Percentiles rank a stretch among this genome's conserved stretches.
These are phyloP conservation scores for Calonectria pteridis DNA, from an alignment of 2,329 filamentous ascomycete genomes.

Conservation along the genomic window DNA sequence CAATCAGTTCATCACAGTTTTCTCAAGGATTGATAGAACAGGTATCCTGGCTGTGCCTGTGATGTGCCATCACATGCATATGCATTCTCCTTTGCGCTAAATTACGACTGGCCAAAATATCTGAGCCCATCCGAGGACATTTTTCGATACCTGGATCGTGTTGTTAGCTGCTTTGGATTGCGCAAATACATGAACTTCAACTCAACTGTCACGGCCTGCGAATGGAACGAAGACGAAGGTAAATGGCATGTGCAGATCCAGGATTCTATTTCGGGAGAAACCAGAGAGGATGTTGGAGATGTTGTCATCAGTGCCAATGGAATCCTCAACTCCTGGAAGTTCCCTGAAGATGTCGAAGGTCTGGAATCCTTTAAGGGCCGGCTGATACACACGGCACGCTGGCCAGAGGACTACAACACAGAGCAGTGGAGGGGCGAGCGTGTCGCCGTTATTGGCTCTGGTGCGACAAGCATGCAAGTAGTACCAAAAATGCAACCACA, in stretches of 20 bases:
- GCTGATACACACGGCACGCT: slow-evolving; percentile 12
- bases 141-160: slow-evolving; percentile 13
- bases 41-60: slow-evolving; percentile 20
- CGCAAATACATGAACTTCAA: slow-evolving; percentile 20
- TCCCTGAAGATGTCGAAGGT: slow-evolving; percentile 10
- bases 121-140: slow-evolving; percentile 17
- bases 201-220: slow-evolving; percentile 1
- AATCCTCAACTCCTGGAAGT: slow-evolving; percentile 16
- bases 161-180: slow-evolving; percentile 1
- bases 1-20: neutral
- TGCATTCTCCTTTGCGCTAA: slow-evolving; percentile 8
- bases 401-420: neutral
- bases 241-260: slow-evolving; percentile 6
- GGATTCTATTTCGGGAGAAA: neutral
- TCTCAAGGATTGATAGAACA: neutral
- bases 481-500: slow-evolving; percentile 17
- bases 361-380: slow-evolving; percentile 14
- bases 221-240: slow-evolving; percentile 1
- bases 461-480: slow-evolving; percentile 8
- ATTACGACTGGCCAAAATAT: slow-evolving; percentile 16
- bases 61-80: slow-evolving; percentile 18
- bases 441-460: slow-evolving; percentile 12
- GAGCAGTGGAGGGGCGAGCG: neutral
- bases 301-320: slow-evolving; percentile 10
- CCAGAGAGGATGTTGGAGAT: neutral